Evolutionary conservation across 352 stramenopile genomes (phyloP).

Genomic region (Phytophthora agathidicida): DNA sequence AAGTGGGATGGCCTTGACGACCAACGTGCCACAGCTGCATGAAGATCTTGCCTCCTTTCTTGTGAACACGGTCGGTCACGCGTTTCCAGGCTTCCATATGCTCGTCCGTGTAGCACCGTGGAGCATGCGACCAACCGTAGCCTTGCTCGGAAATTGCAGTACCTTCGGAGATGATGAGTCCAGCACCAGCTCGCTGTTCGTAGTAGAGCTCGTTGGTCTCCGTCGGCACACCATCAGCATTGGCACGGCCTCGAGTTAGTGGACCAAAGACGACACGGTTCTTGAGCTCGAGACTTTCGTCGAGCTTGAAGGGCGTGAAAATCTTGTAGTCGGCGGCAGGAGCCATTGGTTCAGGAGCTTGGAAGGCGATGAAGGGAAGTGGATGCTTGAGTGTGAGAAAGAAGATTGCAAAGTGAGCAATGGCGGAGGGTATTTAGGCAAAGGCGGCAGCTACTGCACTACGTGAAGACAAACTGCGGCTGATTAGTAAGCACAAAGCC

Average conservation of each 20-base stretch:
- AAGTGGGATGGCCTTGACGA: conserved; percentile 56
- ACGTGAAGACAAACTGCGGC: too few species aligned
- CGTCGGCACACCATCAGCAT: conserved; percentile 35
- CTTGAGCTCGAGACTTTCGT: conserved; percentile 48
- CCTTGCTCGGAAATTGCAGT: conserved; percentile 50
- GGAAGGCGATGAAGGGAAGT: too few species aligned
- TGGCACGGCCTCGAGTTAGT: conserved; percentile 50
- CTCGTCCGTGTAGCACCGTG: conserved; percentile 45
- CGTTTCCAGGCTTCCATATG: conserved; percentile 59
- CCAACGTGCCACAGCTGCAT: conserved; percentile 88
- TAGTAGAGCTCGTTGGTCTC: conserved; percentile 70
- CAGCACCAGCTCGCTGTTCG: conserved; percentile 55
- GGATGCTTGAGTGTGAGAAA: conserved; percentile 2
- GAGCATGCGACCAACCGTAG: conserved; percentile 38
- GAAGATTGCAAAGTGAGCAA: conserved; percentile 16
- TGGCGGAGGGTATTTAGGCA: too few species aligned
- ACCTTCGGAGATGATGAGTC: conserved; percentile 70
- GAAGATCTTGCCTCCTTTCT: conserved; percentile 77
- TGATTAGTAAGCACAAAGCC: too few species aligned
- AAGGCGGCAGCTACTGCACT: too few species aligned
- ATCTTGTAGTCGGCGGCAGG: conserved; percentile 38
- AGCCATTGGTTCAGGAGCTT: conserved; percentile 12
- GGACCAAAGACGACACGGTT: conserved; percentile 62
- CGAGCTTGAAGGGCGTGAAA: conserved; percentile 41
- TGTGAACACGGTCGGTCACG: conserved; percentile 74